Evolutionary conservation across 768 basidiomycete genomes (phyloP), one percentile per base, ranked within the genome.

Genomic region (Serendipita vermifera): DNA sequence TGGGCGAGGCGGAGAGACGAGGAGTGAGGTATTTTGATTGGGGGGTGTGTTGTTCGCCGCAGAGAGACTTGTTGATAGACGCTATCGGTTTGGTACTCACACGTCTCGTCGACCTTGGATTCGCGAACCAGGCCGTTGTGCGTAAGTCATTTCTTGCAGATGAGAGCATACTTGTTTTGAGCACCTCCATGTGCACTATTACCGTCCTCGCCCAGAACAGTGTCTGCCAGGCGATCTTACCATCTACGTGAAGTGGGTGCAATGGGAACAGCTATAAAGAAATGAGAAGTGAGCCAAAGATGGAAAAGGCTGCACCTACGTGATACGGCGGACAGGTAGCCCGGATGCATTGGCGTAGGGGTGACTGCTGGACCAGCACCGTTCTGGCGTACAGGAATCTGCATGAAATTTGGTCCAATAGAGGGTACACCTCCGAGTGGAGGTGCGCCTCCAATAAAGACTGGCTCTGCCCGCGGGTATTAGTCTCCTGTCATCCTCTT

Each of bases 41-140:
- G n/a, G n/a, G n/a, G n/a, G n/a, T n/a, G n/a, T n/a, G n/a, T n/a
- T n/a, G n/a, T n/a, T n/a, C n/a, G n/a, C n/a, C n/a, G n/a, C n/a
- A n/a, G n/a, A n/a, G n/a, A n/a, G n/a, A n/a, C n/a, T n/a, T 38
- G n/a, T n/a, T n/a, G n/a, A n/a, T n/a, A n/a, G n/a, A n/a, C n/a
- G n/a, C n/a, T n/a, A n/a, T n/a, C n/a, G n/a, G n/a, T n/a, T n/a
- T n/a, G n/a, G n/a, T n/a, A 80, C 88, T 68, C 62, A 93, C 91
- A 86, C 27, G 83, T 77, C 59, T 85, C 81, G 59, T 85, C 82
- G 79, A 84, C 92, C 66, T 82, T 74, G 40, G 74, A 79, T 65
- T 89, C 88, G 63, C 83, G 82, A 7, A 89, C 86, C 2, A 96
- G 74, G 2, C 91, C 91, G 59, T 94, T 94, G 65, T 93, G 91